Percentiles rank a stretch among this genome's conserved stretches.
These are phyloP conservation scores for Leccinum imitatum DNA, from an alignment of 768 basidiomycete genomes.

Conservation along the genomic window DNA sequence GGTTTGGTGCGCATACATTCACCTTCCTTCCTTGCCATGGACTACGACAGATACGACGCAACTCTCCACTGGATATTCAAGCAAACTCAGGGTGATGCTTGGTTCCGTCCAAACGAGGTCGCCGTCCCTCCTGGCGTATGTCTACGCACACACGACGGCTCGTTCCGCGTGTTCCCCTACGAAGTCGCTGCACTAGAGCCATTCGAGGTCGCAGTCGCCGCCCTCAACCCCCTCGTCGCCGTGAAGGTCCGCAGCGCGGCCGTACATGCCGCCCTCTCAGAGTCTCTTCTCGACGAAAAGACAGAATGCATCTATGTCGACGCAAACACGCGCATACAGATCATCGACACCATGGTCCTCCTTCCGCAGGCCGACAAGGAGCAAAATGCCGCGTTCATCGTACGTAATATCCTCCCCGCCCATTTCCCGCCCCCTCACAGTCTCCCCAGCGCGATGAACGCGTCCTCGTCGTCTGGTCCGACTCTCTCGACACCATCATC, in stretches of 20 bases:
- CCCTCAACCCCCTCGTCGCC: conserved; percentile 55
- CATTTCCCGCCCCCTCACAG: neutral
- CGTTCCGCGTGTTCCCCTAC: conserved; percentile 56
- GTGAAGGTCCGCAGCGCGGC: conserved; percentile 23
- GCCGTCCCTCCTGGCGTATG: conserved; percentile 47
- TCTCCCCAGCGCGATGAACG: conserved; percentile 69
- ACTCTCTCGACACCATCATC: conserved; percentile 75
- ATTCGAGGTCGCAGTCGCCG: conserved; percentile 52
- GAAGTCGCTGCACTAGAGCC: conserved; percentile 51
- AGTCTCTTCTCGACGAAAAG: no score
- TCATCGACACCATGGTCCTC: conserved; percentile 74
- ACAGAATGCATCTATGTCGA: conserved; percentile 40
- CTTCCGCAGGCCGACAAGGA: conserved; percentile 54
- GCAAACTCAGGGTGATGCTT: conserved; percentile 45
- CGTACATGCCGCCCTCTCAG: no score
- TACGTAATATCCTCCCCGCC: conserved; percentile 35
- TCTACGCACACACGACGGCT: conserved; percentile 46
- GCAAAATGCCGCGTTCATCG: conserved; percentile 64
- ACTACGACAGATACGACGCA: conserved; percentile 37
- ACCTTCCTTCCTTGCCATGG: conserved; percentile 18
- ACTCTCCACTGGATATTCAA: conserved; percentile 32
- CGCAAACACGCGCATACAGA: conserved; percentile 71
- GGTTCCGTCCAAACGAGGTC: conserved; percentile 53
- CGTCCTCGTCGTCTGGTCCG: conserved; percentile 83
- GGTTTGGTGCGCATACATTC: neutral